Conservation (phyloP, 192 early-diverging fungal genomes). For the Spizellomyces sp. region DNA sequence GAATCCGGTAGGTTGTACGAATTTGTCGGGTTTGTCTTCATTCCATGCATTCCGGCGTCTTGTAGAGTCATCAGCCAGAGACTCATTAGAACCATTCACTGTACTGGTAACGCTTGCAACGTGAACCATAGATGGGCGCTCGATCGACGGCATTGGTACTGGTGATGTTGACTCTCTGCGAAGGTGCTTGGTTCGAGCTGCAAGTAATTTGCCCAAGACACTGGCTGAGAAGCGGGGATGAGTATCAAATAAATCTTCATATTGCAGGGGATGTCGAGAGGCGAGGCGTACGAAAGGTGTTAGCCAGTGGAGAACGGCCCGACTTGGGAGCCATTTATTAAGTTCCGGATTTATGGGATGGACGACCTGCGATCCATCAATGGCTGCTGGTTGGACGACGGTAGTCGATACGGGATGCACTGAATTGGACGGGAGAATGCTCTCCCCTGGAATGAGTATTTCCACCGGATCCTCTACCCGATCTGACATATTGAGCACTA, state of each 20-base stretch:
- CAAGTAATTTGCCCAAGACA: not conserved
- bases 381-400: too few relatives aligned
- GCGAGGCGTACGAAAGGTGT: constrained; percentile 3
- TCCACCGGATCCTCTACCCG: too few relatives aligned
- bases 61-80: too few relatives aligned
- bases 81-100: not conserved
- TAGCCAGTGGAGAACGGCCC: constrained; percentile 3
- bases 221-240: not conserved
- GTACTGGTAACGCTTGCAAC: not conserved
- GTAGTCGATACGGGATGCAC: too few relatives aligned
- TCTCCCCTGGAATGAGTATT: too few relatives aligned
- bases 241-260: not conserved
- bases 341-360: not conserved
- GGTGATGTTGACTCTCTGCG: too few relatives aligned
- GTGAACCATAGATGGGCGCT: too few relatives aligned
- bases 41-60: not conserved
- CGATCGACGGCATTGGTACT: not conserved
- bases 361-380: too few relatives aligned
- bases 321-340: not conserved
- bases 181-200: too few relatives aligned
- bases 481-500: too few relatives aligned
- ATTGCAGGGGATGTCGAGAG: not conserved
- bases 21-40: not conserved
- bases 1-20: not conserved
- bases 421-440: too few relatives aligned